Percentiles rank a stretch among this genome's conserved stretches.
phyloP scores from a whole-genome alignment of 306 rosid genomes.

The Cicer judaicum region DNA sequence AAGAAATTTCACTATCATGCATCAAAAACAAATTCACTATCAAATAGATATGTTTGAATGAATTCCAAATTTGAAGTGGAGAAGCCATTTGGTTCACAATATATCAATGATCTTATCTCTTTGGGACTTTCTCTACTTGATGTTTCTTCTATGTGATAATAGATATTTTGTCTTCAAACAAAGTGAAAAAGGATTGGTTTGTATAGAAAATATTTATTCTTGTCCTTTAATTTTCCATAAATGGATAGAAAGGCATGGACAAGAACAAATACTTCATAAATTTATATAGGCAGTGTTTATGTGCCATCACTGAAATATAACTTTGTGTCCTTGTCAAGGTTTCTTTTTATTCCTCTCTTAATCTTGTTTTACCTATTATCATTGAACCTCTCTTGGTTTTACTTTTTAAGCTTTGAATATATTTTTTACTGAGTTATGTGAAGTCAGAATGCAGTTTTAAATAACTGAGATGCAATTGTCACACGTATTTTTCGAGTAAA shows the following conservation, averaged over 20 bases:
- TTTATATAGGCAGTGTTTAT: conserved; percentile 13
- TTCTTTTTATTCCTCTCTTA: neutral
- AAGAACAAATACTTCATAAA: conserved; percentile 10
- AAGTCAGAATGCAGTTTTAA: neutral
- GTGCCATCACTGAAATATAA: conserved; percentile 23
- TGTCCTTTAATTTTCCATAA: neutral
- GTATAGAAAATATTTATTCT: neutral
- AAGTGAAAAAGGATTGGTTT: neutral
- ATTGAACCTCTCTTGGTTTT: neutral
- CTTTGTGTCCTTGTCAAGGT: neutral
- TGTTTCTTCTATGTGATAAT: conserved; percentile 2
- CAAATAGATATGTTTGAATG: conserved; percentile 12
- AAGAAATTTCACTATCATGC: neutral
- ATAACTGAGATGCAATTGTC: neutral
- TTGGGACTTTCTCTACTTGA: neutral
- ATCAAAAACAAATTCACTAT: neutral
- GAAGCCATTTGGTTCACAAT: neutral
- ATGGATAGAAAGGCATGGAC: conserved; percentile 9
- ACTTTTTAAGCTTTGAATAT: neutral
- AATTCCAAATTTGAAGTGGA: conserved; percentile 1
- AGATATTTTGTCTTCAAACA: neutral
- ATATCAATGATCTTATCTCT: neutral
- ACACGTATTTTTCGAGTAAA: conserved; percentile 8
- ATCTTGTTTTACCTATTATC: neutral
- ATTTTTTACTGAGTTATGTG: neutral